phyloP scores from a whole-genome alignment of 108 stramenopile genomes.

The Mayamaea pseudoterrestris region DNA sequence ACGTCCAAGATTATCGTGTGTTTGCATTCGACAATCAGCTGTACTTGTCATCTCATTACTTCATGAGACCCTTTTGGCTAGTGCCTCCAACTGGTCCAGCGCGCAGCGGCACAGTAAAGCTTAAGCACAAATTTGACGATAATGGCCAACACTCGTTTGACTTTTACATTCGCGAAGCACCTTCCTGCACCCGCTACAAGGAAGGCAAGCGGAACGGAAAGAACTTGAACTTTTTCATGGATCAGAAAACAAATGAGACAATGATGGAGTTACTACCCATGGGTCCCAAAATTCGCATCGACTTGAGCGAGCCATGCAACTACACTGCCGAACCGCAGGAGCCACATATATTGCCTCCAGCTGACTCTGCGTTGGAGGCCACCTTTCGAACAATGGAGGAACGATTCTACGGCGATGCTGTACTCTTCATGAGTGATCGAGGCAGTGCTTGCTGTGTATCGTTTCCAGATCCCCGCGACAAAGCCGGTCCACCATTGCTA shows the following conservation, averaged over 20 bases:
- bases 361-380: too few relatives aligned
- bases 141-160: background rate
- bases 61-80: slow-evolving; percentile 2
- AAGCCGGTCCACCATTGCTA: background rate
- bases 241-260: slow-evolving; percentile 4
- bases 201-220: background rate
- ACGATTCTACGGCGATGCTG: background rate
- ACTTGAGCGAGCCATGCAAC: background rate
- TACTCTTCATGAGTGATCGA: background rate
- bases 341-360: too few relatives aligned
- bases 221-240: slow-evolving; percentile 6
- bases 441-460: slow-evolving; percentile 4
- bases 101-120: background rate
- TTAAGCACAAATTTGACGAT: background rate
- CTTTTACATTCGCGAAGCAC: background rate
- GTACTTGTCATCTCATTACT: background rate
- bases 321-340: background rate
- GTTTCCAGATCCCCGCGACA: background rate
- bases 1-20: too few relatives aligned
- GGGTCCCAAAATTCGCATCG: background rate
- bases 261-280: slow-evolving; percentile 4
- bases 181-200: background rate
- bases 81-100: too few relatives aligned
- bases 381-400: slow-evolving; percentile 12
- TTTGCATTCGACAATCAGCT: background rate